These are phyloP conservation scores for Dryas integrifolia DNA, from an alignment of 331 rosid genomes.

Conservation along the genomic window DNA sequence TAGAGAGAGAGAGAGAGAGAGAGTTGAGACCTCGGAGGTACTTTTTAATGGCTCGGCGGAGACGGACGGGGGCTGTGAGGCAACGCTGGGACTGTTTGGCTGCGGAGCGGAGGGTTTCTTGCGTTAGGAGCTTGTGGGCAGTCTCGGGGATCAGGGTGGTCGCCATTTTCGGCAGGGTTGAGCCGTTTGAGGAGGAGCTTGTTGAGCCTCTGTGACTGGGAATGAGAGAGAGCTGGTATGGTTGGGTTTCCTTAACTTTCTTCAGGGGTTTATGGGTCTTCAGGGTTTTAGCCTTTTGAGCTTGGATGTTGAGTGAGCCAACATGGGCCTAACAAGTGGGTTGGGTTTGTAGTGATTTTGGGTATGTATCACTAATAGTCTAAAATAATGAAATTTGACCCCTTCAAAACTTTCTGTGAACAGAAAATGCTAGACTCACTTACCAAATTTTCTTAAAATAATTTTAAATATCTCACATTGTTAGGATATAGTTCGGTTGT, in stretches of 20 bases:
- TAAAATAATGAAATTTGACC: too few species aligned
- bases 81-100: conserved; percentile 84
- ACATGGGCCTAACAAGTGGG: not conserved
- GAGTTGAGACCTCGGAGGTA: conserved; percentile 64
- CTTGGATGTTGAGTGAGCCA: not conserved
- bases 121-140: conserved; percentile 61
- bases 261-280: conserved; percentile 4
- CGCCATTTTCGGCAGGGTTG: conserved; percentile 49
- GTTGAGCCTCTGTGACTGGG: not conserved
- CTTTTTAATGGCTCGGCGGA: conserved; percentile 81
- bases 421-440: too few species aligned
- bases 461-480: too few species aligned
- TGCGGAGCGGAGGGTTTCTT: conserved; percentile 64
- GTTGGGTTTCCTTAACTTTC: not conserved
- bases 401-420: too few species aligned
- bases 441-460: too few species aligned
- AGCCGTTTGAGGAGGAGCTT: not conserved
- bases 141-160: conserved; percentile 52
- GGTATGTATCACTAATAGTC: too few species aligned
- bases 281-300: conserved; percentile 15
- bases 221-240: not conserved
- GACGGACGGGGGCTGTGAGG: conserved; percentile 66
- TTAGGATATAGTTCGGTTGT: too few species aligned
- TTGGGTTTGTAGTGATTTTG: not conserved
- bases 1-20: not conserved